These are phyloP conservation scores for Plasmodium gallinaceum DNA, from an alignment of 169 alveolate species.

Conservation along the genomic window DNA sequence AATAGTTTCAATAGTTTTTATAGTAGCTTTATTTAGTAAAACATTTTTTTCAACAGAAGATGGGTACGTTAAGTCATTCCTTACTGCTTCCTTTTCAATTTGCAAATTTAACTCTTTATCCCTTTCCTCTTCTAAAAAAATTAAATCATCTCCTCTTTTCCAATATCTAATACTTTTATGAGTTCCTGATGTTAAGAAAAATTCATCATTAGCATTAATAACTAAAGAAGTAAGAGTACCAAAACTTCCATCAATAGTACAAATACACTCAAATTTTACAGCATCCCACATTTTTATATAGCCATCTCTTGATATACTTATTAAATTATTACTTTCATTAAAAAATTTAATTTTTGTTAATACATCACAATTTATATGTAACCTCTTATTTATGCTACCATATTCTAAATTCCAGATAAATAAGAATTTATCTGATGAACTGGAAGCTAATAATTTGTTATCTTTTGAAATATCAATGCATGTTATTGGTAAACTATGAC, in stretches of 20 bases:
- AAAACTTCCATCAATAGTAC: slow-evolving; percentile 81
- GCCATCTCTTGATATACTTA: slow-evolving; percentile 85
- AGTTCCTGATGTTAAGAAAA: slow-evolving; percentile 79
- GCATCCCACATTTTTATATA: slow-evolving; percentile 88
- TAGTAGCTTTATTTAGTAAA: slow-evolving; percentile 84
- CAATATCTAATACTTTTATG: slow-evolving; percentile 86
- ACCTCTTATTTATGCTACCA: slow-evolving; percentile 86
- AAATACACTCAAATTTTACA: slow-evolving; percentile 81
- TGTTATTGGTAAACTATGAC: slow-evolving; percentile 91
- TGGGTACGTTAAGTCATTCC: slow-evolving; percentile 84
- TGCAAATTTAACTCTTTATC: slow-evolving; percentile 89
- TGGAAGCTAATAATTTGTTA: slow-evolving; percentile 87
- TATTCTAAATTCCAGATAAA: slow-evolving; percentile 92
- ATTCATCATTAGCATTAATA: slow-evolving; percentile 77
- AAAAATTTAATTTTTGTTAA: slow-evolving; percentile 67
- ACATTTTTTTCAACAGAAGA: slow-evolving; percentile 83
- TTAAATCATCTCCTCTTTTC: slow-evolving; percentile 85
- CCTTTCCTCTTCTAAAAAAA: slow-evolving; percentile 87
- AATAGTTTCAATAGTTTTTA: slow-evolving; percentile 86
- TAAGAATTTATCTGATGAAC: slow-evolving; percentile 88
- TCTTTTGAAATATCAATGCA: slow-evolving; percentile 88
- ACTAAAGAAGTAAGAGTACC: slow-evolving; percentile 76
- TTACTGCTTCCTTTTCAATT: slow-evolving; percentile 85
- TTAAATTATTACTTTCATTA: slow-evolving; percentile 64
- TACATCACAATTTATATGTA: slow-evolving; percentile 80